Evolutionary conservation across 176 grass and related monocot species (phyloP).

Genomic region (Thalia dealbata): DNA sequence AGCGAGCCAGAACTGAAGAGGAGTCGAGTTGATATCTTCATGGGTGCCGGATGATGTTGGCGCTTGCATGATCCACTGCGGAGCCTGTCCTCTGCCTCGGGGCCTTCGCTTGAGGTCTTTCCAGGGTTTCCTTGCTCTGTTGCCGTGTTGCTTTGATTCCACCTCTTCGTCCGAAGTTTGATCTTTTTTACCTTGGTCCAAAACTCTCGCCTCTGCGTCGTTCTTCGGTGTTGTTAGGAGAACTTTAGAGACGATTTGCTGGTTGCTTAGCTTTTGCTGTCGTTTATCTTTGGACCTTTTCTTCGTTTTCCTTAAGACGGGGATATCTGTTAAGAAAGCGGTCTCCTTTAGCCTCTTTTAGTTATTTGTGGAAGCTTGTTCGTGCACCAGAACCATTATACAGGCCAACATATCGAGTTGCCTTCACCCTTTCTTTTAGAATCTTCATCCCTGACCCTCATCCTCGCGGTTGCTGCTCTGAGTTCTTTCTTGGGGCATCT

Average conservation of each 20-base stretch:
- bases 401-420: conserved; percentile 16
- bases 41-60: neutral
- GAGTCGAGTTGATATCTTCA: neutral
- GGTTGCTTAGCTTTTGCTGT: neutral
- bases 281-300: neutral
- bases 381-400: conserved; percentile 13
- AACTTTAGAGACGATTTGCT: neutral
- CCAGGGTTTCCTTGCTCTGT: neutral
- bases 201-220: neutral
- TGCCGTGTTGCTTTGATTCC: neutral
- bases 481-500: conserved; percentile 16
- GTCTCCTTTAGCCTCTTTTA: conserved; percentile 48
- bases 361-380: conserved; percentile 24
- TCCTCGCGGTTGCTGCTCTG: conserved; percentile 3
- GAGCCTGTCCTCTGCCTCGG: neutral
- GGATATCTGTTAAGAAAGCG: conserved; percentile 33
- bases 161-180: neutral
- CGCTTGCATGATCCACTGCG: neutral
- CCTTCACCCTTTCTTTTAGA: conserved; percentile 8
- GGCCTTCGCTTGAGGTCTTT: neutral
- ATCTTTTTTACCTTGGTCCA: neutral
- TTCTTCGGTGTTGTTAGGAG: neutral
- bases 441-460: conserved; percentile 21
- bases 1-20: neutral
- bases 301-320: neutral